A percentile compares a stretch with the other conserved stretches of the same genome.
Conservation (phyloP, 495 filamentous ascomycete species). For the Aspergillus homomorphus region DNA sequence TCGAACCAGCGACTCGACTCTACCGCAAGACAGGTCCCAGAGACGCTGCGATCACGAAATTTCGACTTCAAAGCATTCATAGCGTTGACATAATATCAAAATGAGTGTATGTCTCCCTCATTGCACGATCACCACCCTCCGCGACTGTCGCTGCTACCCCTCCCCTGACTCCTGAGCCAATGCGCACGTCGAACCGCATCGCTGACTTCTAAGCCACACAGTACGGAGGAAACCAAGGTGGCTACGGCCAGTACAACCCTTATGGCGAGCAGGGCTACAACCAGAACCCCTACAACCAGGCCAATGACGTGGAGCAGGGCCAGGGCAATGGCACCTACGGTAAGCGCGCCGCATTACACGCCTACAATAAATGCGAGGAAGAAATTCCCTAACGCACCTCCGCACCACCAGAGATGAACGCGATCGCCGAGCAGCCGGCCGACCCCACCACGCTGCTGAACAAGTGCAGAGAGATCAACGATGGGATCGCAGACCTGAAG, state of each 20-base stretch:
- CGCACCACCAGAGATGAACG: slow-evolving; percentile 6
- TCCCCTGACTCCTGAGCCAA: slow-evolving; percentile 2
- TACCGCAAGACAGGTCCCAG: background rate
- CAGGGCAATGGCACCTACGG: slow-evolving; percentile 42
- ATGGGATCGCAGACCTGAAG: slow-evolving; percentile 54
- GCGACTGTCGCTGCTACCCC: background rate
- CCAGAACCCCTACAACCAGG: slow-evolving; percentile 41
- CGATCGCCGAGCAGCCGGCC: slow-evolving; percentile 30
- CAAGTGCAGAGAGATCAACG: slow-evolving; percentile 74
- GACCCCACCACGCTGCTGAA: slow-evolving; percentile 76
- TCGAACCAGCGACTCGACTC: background rate
- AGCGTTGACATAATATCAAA: slow-evolving; percentile 13
- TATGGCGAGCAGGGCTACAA: slow-evolving; percentile 50
- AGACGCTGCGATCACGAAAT: background rate
- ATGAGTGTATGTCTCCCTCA: slow-evolving; percentile 36
- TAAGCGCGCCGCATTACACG: slow-evolving; percentile 30
- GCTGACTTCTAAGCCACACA: slow-evolving; percentile 27
- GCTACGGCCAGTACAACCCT: slow-evolving; percentile 63
- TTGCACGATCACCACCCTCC: background rate
- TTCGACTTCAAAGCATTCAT: background rate
- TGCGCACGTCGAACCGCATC: slow-evolving; percentile 3
- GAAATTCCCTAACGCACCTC: background rate
- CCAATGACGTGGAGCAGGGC: slow-evolving; percentile 42
- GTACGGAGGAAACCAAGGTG: slow-evolving; percentile 36
- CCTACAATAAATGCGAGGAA: slow-evolving; percentile 22